Percentiles rank a stretch among this genome's conserved stretches.
These are phyloP conservation scores for Hypsizygus ulmarius DNA, from an alignment of 1,284 basidiomycete genomes.

Conservation along the genomic window DNA sequence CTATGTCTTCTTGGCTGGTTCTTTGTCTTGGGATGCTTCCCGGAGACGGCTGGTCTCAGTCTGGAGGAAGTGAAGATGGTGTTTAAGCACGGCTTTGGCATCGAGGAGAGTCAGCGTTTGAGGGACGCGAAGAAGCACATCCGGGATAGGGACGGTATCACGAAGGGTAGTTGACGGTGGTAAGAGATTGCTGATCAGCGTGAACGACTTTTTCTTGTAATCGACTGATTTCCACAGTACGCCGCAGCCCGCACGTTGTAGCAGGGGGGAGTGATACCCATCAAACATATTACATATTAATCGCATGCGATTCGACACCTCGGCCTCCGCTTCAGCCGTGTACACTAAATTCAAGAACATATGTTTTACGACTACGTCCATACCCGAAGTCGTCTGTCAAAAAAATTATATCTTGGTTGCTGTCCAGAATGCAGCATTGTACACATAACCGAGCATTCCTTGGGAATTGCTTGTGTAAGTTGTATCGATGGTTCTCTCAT, in stretches of 20 bases:
- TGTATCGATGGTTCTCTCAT: slow-evolving; percentile 77
- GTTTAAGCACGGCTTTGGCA: slow-evolving; percentile 58
- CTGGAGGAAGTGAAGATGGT: slow-evolving; percentile 73
- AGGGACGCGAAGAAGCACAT: slow-evolving; percentile 40
- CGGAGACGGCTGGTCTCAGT: slow-evolving; percentile 74
- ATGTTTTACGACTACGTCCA: background rate
- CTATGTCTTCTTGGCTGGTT: slow-evolving; percentile 70
- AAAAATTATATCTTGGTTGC: slow-evolving; percentile 56
- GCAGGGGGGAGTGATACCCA: too few relatives aligned
- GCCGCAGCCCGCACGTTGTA: too few relatives aligned
- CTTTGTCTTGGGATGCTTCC: slow-evolving; percentile 71
- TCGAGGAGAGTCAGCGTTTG: slow-evolving; percentile 50
- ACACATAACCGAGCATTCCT: slow-evolving; percentile 88
- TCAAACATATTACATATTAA: too few relatives aligned
- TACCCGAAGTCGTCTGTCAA: background rate
- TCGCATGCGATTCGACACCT: too few relatives aligned
- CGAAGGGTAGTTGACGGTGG: background rate
- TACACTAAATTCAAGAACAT: background rate
- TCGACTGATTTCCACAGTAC: too few relatives aligned
- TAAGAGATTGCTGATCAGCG: slow-evolving; percentile 1
- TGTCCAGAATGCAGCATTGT: slow-evolving; percentile 83
- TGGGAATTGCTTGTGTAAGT: slow-evolving; percentile 86
- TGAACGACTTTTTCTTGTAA: too few relatives aligned
- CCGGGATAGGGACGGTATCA: slow-evolving; percentile 18
- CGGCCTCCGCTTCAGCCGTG: background rate